Base-by-base conservation (phyloP, 148 eudicot species). In the Spergularia marina region DNA sequence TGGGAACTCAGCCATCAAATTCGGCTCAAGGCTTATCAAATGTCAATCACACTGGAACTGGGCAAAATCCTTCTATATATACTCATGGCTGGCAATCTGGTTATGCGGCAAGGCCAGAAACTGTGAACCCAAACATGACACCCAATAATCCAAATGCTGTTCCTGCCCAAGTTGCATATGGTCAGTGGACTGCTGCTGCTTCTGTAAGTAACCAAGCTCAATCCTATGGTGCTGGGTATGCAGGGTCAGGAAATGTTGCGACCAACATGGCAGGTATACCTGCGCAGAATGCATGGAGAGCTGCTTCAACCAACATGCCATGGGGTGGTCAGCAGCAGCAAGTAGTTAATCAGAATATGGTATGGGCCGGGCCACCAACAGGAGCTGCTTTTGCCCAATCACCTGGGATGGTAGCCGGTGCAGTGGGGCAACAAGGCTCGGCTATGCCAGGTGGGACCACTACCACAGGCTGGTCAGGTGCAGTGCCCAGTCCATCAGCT, bases 271-370 rank as follows among this genome's bases (percentile, higher is more conserved):
- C 90, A 57, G 79, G 69, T 54, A 71, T 73, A 68, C 76, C 79
- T 67, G 75, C 61, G 78, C 83, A 62, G 73, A 79, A 76, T 70
- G 77, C 82, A 16, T 87, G 93, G 91, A 68, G 86, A 66, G 89
- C 89, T 59, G 65, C 80, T 52, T 70, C 80, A 51, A 80, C 86
- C 44, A 88, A 71, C 82, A 81, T 84, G 67, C 87, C 86, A 3
- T 92, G 94, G 97, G 86, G 70, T 25, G 83, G 76, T 18, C 81
- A 76, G 55, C 80, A 71, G 54, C 86, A 74, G 40, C 84, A 78
- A 80, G 88, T 76, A 23, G 78, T 65, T 41, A 85, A 83, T 81
- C 91, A 89, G 60, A 90, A 85, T 73, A 84, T 84, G 87, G 91
- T 90, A 12, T 90, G 92, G 92, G 81, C 81, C 53, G 89, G 78